Evolutionary conservation across 208 protist genomes (phyloP), one percentile per base, ranked within the genome.

Genomic region (Leishmania braziliensis): DNA sequence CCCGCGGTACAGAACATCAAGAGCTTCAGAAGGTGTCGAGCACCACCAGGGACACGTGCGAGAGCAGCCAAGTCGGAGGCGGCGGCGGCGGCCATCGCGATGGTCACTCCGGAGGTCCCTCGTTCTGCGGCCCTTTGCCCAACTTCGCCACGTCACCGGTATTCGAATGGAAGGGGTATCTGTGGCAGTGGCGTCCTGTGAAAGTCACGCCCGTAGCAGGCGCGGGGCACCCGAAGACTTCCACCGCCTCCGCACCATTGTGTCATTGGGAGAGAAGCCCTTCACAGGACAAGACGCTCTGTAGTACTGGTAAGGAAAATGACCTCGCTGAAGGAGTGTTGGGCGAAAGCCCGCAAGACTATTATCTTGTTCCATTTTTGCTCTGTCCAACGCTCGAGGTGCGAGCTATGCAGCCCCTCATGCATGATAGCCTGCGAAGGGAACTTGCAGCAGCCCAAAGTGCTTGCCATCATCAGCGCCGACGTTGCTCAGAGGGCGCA

Each of bases 141-240:
- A 10, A 68, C 29, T 88, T 89, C 65, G 63, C 54, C 18, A 75
- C 91, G 0, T 96, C 92, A 5, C 87, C 91, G 4, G 89, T 96
- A 56, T 90, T 90, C 68, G 83, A 87, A 81, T 78, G 84, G 56
- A 18, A 51, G 48, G 84, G 87, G 6, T 87, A 81, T 46, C 86
- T 94, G 36, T 96, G 92, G 91, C 92, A 96, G 77, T 96, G 92
- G 91, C 90, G 92, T 16, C 78, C 91, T 16, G 53, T 29, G 79
- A 77, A n/a, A 51, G 39, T 39, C 43, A 46, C 77, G 53, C 6
- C 69, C 36, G 33, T 51, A 20, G 53, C 29, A 62, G 72, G 39
- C 58, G 29, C 63, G 58, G 14, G 26, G n/a, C 69, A 73, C 23
- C 46, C 51, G 23, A 26, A n/a, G 46, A 36, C 23, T 10, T 20